Conservation (phyloP, 2,329 filamentous ascomycete species). For the Fusarium papillatum region DNA sequence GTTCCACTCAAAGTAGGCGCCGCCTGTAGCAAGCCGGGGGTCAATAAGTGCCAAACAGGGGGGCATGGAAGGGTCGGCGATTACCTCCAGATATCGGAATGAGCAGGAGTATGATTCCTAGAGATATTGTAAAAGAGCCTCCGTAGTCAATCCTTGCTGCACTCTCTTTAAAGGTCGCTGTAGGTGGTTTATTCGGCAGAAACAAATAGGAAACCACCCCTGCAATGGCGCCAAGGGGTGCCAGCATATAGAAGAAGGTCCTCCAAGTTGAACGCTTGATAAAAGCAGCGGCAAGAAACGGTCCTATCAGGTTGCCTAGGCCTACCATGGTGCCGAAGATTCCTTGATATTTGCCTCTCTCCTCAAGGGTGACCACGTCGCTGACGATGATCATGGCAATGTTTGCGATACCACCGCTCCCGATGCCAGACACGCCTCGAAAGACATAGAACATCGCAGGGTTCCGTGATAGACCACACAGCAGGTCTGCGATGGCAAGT, state of each 20-base stretch:
- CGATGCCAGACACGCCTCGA: not conserved
- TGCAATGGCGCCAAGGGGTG: not conserved
- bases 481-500: not conserved
- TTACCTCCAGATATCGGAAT: constrained; percentile 1
- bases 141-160: not conserved
- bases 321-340: constrained; percentile 1
- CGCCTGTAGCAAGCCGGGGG: not conserved
- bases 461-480: not conserved
- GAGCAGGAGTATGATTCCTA: not conserved
- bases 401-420: not conserved
- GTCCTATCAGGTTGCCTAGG: not conserved
- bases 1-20: not conserved
- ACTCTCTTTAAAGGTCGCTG: not conserved
- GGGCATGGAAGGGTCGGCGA: no score
- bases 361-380: not conserved
- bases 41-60: no score
- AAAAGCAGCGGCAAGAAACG: not conserved
- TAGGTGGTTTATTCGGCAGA: not conserved
- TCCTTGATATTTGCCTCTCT: not conserved
- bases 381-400: constrained; percentile 4
- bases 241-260: not conserved
- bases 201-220: not conserved
- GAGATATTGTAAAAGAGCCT: not conserved
- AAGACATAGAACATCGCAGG: not conserved
- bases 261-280: not conserved